phyloP scores from a whole-genome alignment of 208 protist species.

The Lotmaria passim region DNA sequence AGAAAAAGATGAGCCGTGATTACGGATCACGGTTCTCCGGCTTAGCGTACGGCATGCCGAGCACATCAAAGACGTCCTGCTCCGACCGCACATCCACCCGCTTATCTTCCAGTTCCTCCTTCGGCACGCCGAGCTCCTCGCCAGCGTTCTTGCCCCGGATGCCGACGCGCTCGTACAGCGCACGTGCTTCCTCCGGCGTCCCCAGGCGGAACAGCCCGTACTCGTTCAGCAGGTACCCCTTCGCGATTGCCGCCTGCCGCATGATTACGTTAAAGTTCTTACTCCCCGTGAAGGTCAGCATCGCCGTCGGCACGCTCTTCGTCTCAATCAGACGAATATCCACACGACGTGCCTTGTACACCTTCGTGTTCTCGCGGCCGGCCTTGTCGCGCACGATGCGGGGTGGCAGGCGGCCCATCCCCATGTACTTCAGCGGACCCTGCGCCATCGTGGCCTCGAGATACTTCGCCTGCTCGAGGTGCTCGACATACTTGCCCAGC shows the following conservation, averaged over 20 bases:
- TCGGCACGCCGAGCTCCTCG: conserved; percentile 81
- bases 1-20: too few species aligned
- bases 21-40: conserved; percentile 90
- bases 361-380: conserved; percentile 72
- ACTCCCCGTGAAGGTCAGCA: conserved; percentile 94
- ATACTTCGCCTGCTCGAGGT: conserved; percentile 66
- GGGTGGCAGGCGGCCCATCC: conserved; percentile 85
- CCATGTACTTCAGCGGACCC: conserved; percentile 90
- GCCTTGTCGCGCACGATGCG: conserved; percentile 70
- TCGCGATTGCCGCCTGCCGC: conserved; percentile 89
- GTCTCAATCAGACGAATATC: conserved; percentile 92
- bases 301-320: conserved; percentile 81
- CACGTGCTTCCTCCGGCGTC: conserved; percentile 79
- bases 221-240: conserved; percentile 91
- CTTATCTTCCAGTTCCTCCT: conserved; percentile 85
- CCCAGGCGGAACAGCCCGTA: conserved; percentile 89
- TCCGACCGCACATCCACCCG: conserved; percentile 79
- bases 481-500: conserved; percentile 65
- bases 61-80: conserved; percentile 87
- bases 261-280: conserved; percentile 95
- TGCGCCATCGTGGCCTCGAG: conserved; percentile 90
- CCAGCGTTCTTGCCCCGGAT: conserved; percentile 77
- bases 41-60: conserved; percentile 86
- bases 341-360: conserved; percentile 89
- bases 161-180: conserved; percentile 75